These are phyloP conservation scores for Millerozyma miso DNA, from an alignment of 805 yeast genomes.

Conservation along the genomic window DNA sequence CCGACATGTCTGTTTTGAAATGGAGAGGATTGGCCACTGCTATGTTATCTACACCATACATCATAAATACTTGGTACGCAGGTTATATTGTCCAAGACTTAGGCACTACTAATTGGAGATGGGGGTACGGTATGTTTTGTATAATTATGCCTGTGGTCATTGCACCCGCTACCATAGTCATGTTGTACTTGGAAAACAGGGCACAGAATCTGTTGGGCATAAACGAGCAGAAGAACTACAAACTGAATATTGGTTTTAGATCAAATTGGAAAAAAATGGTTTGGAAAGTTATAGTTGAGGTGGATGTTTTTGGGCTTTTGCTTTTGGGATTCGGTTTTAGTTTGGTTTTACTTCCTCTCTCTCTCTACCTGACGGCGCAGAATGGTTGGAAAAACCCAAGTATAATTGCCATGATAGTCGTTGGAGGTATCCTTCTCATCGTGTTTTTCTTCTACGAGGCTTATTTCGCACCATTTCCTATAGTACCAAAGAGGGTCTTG, in stretches of 20 bases:
- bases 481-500: constrained; percentile 29
- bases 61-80: constrained; percentile 39
- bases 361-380: constrained; percentile 26
- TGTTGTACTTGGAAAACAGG: constrained; percentile 27
- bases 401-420: constrained; percentile 41
- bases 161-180: constrained; percentile 25
- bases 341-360: constrained; percentile 35
- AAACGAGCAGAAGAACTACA: constrained; percentile 3
- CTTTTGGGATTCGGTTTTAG: constrained; percentile 37
- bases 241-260: constrained; percentile 12
- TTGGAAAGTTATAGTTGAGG: constrained; percentile 23
- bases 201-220: constrained; percentile 15
- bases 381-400: constrained; percentile 34
- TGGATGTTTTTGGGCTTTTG: constrained; percentile 36
- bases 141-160: constrained; percentile 41
- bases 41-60: constrained; percentile 34
- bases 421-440: constrained; percentile 35
- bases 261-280: constrained; percentile 1
- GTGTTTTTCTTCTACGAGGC: constrained; percentile 32
- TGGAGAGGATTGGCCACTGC: constrained; percentile 19
- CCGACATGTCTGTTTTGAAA: constrained; percentile 21
- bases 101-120: constrained; percentile 41
- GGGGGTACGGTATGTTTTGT: constrained; percentile 51
- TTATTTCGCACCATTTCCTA: constrained; percentile 31
- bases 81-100: constrained; percentile 34